Base-by-base conservation (phyloP, 495 filamentous ascomycete species). In the Lasiosphaeriaceae sp. region DNA sequence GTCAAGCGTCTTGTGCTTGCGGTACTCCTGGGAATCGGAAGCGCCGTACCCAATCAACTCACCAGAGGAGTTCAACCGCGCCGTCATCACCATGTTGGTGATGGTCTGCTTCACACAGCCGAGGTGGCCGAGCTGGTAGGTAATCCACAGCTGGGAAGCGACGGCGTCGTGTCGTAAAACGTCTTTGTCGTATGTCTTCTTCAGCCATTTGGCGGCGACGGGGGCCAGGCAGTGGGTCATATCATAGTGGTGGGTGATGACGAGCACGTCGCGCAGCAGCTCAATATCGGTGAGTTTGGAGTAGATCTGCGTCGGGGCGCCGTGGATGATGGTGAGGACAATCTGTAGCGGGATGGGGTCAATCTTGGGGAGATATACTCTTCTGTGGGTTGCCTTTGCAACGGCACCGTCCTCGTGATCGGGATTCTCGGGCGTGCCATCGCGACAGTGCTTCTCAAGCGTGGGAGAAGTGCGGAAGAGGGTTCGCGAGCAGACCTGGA, bases 401-500 rank as follows among this genome's bases (percentile, higher is more conserved):
- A 43, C 12, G 34, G 19, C 17, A 7, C 11, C 1, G 19, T 9
- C 19, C 20, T 24, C n/a, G 26, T 21, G 14, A 11, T 11, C 29
- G 11, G 34, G 20, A 2, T 21, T 14, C 17, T 17, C 9, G 7
- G n/a, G 17, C 14, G 14, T n/a, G 41, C 5, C 3, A 5, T 47
- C 1, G 6, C 37, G 16, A 47, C 14, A 41, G 4, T 26, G n/a
- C 5, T 17, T 20, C 1, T 45, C 55, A 14, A 57, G 43, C 12
- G 11, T 11, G 5, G 34, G 21, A 2, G 55, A 50, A 1, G 47
- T 35, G n/a, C 55, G 55, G 16, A 19, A 11, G 3, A 57, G 0
- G 9, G 55, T 57, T 20, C 55, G 34, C 14, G 55, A 57, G 55
- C 55, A 57, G 11, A 57, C 55, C 4, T 43, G 55, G 20, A 57